A percentile compares a stretch with the other conserved stretches of the same genome.
Evolutionary conservation across 192 early-diverging fungal species (phyloP).

Genomic region (Backusella australiensis): DNA sequence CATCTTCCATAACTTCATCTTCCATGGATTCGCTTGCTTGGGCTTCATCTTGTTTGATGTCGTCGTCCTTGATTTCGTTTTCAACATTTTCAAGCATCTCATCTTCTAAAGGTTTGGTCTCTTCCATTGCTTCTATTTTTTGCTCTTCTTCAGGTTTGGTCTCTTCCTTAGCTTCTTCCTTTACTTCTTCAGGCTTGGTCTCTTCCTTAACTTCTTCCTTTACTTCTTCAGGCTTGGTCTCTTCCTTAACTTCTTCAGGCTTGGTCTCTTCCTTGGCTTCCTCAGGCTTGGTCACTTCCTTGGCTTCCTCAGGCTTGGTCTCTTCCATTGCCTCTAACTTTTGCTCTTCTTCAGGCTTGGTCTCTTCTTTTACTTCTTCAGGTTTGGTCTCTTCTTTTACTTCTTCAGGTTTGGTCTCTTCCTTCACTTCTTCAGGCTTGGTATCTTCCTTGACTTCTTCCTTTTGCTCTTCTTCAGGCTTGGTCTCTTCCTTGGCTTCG

Average conservation of each 20-base stretch:
- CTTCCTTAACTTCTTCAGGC: not conserved
- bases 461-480: not conserved
- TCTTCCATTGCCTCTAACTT: not conserved
- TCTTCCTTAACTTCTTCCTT: not conserved
- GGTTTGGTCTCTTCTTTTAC: not conserved
- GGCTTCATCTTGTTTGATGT: not conserved
- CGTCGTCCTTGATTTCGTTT: not conserved
- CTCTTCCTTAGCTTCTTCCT: not conserved
- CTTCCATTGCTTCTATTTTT: not conserved
- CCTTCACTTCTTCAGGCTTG: not conserved
- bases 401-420: not conserved
- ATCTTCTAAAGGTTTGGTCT: not conserved
- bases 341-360: not conserved
- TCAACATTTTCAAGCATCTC: not conserved
- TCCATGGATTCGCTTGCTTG: not conserved
- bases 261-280: too few relatives aligned
- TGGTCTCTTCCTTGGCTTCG: not conserved
- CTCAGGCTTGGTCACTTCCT: not conserved
- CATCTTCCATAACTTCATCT: not conserved
- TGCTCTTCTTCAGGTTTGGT: not conserved
- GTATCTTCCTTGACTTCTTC: not conserved
- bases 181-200: not conserved
- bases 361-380: not conserved
- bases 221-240: not conserved
- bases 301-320: not conserved